Evolutionary conservation across 2,329 filamentous ascomycete species (phyloP).

Genomic region (Microdochium paspali): DNA sequence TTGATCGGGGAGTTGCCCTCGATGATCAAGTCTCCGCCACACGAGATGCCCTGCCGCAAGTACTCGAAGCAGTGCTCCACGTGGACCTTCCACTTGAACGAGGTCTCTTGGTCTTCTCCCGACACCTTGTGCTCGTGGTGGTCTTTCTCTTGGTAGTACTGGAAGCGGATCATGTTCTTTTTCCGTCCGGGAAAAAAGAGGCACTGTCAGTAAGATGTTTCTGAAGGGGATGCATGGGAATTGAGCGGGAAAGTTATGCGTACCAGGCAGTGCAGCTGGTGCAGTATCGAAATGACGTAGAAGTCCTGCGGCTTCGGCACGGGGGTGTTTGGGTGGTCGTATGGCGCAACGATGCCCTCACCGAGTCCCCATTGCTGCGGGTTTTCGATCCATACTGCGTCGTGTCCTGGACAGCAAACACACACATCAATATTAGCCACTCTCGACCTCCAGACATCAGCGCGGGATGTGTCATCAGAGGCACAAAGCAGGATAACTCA

Average conservation of each 20-base stretch:
- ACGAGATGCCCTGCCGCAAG: conserved; percentile 1
- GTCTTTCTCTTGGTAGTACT: conserved; percentile 1
- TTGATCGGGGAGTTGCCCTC: neutral
- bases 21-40: neutral
- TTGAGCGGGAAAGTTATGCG: too few relatives aligned
- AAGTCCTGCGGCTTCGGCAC: neutral
- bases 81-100: conserved; percentile 1
- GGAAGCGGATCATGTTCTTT: conserved; percentile 1
- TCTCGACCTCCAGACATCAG: too few relatives aligned
- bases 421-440: too few relatives aligned
- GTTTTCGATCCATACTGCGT: conserved; percentile 1
- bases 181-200: too few relatives aligned
- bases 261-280: conserved; percentile 1
- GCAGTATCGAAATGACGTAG: conserved; percentile 1
- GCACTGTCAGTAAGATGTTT: too few relatives aligned
- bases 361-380: neutral
- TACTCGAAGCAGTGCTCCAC: conserved; percentile 2
- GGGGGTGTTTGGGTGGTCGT: neutral
- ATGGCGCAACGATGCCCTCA: conserved; percentile 1
- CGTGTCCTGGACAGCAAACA: neutral
- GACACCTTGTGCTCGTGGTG: neutral
- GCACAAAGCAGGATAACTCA: neutral
- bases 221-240: too few relatives aligned
- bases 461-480: too few relatives aligned
- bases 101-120: neutral